Base-by-base conservation (phyloP, 1,284 basidiomycete species). In the Ceratobasidium sp. region DNA sequence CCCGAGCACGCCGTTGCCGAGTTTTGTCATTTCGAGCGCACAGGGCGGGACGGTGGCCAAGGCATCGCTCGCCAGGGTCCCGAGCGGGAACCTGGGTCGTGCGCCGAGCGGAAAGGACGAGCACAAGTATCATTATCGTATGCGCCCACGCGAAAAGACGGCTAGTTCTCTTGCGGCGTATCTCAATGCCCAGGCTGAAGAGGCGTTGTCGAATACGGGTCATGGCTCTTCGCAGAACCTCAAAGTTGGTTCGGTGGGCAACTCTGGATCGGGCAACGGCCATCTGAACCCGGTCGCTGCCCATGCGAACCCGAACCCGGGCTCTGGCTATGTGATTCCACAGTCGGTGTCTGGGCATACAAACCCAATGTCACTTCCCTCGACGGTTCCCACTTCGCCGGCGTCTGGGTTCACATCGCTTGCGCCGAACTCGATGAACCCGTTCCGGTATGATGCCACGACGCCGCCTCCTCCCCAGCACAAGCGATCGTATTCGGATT, bases 81-180 rank as follows among this genome's bases (percentile, higher is more conserved):
- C 36, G 41, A 43, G 43, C 14, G 39, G 21, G 14, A 26, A 21
- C 16, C 23, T 41, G 39, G 39, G 28, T 1, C 30, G 39, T 23
- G 39, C 41, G 1, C 32, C 53, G 30, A 59, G 57, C 8, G 43
- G 52, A 8, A 55, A 55, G 28, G 52, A 34, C 18, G 65, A 70
- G n/a, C 65, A 70, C 41, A 70, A 70, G 26, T 70, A 70, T 23
- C 65, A 70, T 28, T 70, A 70, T 34, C 65, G 65, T 23, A 55
- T 70, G 39, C 52, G 65, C 1, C 65, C 65, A 53, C 21, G 65
- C 26, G 65, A 70, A 57, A 70, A 58, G 65, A 70, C 65, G 23
- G 53, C 65, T 9, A 57, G 28, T n/a, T 52, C 52, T 21, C 65
- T 70, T 9, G 65, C 53, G 1, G 65, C 65, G n/a, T 70, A 70